phyloP scores from a whole-genome alignment of 768 basidiomycete genomes.

The Tylopilus felleus region DNA sequence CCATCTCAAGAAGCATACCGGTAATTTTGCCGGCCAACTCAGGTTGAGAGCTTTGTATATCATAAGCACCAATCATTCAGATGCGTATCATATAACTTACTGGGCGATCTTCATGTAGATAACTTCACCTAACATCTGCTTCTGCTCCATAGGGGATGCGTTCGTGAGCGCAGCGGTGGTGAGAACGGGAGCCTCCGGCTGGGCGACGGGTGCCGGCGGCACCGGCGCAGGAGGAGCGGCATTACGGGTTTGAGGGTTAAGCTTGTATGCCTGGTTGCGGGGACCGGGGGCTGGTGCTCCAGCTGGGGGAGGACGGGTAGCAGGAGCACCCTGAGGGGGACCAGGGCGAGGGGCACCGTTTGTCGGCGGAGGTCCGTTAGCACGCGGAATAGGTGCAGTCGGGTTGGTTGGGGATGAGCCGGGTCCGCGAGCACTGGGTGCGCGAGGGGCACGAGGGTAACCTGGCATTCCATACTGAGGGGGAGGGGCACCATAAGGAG shows the following conservation, averaged over 20 bases:
- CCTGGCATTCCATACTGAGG: conserved; percentile 74
- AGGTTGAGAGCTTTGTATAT: conserved; percentile 62
- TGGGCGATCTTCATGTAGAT: conserved; percentile 87
- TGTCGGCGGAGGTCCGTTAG: conserved; percentile 55
- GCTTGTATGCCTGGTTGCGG: conserved; percentile 35
- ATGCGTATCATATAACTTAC: conserved; percentile 43
- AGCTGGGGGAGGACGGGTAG: conserved; percentile 40
- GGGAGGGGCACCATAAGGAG: conserved; percentile 69
- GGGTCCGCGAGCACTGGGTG: conserved; percentile 63
- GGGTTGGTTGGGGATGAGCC: conserved; percentile 66
- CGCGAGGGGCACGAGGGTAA: conserved; percentile 60
- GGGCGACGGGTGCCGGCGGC: conserved; percentile 38
- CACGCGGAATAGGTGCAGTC: conserved; percentile 62
- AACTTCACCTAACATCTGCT: conserved; percentile 97
- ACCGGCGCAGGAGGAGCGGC: conserved; percentile 32
- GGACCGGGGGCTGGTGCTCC: conserved; percentile 44
- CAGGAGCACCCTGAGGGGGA: conserved; percentile 39
- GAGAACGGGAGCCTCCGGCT: conserved; percentile 52
- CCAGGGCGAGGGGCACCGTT: conserved; percentile 53
- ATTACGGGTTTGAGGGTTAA: conserved; percentile 37
- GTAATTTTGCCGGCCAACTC: conserved; percentile 98
- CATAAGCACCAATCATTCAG: conserved; percentile 6
- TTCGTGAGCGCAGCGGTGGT: conserved; percentile 59
- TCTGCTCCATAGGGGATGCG: conserved; percentile 80
- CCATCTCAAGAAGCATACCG: conserved; percentile 99